A percentile compares a stretch with the other conserved stretches of the same genome.
Conservation (phyloP, 495 filamentous ascomycete genomes). For the Collariella sp. region DNA sequence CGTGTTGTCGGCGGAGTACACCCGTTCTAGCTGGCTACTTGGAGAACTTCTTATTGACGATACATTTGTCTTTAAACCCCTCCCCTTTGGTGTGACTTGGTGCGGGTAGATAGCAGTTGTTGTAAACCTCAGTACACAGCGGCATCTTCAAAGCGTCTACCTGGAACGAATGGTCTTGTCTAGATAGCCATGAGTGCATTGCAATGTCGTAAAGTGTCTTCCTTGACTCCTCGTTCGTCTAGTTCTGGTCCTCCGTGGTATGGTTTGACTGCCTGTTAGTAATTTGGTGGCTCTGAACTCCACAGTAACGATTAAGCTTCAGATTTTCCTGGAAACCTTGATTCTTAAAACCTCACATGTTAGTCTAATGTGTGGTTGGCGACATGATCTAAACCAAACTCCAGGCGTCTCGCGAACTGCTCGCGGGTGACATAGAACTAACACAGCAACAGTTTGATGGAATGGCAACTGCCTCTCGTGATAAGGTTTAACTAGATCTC, state of each 20-base stretch:
- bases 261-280: constrained; percentile 34
- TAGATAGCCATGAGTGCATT: constrained; percentile 68
- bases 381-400: constrained; percentile 63
- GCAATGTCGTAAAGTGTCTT: constrained; percentile 55
- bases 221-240: constrained; percentile 54
- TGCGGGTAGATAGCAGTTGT: too few relatives aligned
- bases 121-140: not conserved
- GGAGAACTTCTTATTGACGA: constrained; percentile 35
- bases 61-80: constrained; percentile 51
- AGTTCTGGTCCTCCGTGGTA: constrained; percentile 72
- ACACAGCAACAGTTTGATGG: not conserved
- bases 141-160: constrained; percentile 58
- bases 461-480: constrained; percentile 39
- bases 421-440: constrained; percentile 22
- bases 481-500: constrained; percentile 43
- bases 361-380: constrained; percentile 76
- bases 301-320: constrained; percentile 50
- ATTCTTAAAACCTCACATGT: constrained; percentile 67
- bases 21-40: constrained; percentile 43
- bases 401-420: constrained; percentile 55
- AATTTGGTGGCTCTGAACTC: not conserved
- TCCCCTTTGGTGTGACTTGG: constrained; percentile 51
- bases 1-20: constrained; percentile 55
- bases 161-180: constrained; percentile 59
- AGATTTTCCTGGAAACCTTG: constrained; percentile 51